Evolutionary conservation across 1,139 yeast genomes (phyloP), one percentile per base, ranked within the genome.

Genomic region (Kluyveromyces sp.): DNA sequence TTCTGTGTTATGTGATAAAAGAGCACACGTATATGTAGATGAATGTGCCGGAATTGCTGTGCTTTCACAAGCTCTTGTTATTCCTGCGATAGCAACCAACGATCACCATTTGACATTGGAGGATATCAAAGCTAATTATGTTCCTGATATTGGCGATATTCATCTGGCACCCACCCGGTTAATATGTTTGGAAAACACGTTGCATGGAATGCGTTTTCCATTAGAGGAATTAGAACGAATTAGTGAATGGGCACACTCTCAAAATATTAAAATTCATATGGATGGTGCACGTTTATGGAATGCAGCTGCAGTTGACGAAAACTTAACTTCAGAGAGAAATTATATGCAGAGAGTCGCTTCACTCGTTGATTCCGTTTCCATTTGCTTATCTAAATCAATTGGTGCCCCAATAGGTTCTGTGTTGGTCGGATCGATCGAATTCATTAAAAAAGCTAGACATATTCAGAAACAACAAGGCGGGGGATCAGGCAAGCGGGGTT

Each of bases 231-330:
- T 86, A 50, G 68, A 65, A 49, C 71, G 75, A 43, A 85, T 86
- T 50, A 72, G 83, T 27, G 65, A 66, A 39, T 84, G 81, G 68
- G 84, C 89, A 46, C 71, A 71, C 42, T 71, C 68, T 30, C 69
- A 78, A 48, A 71, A 70, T 40, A 70, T 84, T 45, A 69, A 66
- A 47, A 66, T 86, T 56, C 95, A 86, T 61, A 73, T 84, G 55
- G 95, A 86, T 61, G 95, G 95, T 40, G 95, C 95, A n/a, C 72
- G 95, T 53, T 64, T 86, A 45, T 85, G 89, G 88, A 84, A 86
- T 60, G 95, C 95, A 2, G 70, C 79, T 7, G 45, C 42, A 3
- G 42, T 45, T 28, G 42, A 38, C 5, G 15, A 40, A 7, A 35
- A 42, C 15, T 37, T 33, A n/a, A 79, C 73, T 8, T 88, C 73